Conservation (phyloP, 371 early-diverging fungal genomes). For the Circinella minor region DNA sequence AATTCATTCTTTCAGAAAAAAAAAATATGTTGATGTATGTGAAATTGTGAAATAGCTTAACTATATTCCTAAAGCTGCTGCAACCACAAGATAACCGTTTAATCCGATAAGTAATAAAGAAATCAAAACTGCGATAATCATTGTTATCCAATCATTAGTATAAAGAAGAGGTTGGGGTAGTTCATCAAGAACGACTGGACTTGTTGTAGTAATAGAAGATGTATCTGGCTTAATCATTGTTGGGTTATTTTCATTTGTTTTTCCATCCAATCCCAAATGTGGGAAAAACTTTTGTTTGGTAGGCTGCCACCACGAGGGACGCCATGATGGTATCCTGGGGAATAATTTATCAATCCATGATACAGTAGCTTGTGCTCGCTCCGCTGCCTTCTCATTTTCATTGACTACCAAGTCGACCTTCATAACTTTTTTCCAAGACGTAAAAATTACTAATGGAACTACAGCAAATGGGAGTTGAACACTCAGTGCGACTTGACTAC, state of each 20-base stretch:
- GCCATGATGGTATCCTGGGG: slow-evolving; percentile 9
- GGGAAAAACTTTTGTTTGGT: background rate
- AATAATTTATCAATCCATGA: slow-evolving; percentile 15
- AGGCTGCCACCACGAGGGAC: slow-evolving; percentile 5
- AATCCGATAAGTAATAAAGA: slow-evolving; percentile 58
- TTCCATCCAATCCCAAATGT: background rate
- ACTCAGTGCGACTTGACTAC: slow-evolving; percentile 78
- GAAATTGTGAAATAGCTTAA: too few species aligned
- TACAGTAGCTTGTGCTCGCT: slow-evolving; percentile 12
- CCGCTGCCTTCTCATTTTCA: slow-evolving; percentile 4
- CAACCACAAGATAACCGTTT: slow-evolving; percentile 61
- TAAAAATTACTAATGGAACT: slow-evolving; percentile 77
- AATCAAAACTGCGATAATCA: slow-evolving; percentile 48
- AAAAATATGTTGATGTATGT: too few species aligned
- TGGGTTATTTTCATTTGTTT: background rate
- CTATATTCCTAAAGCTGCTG: slow-evolving; percentile 5
- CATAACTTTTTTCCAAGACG: slow-evolving; percentile 61
- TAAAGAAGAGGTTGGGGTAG: slow-evolving; percentile 38
- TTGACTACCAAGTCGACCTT: slow-evolving; percentile 38
- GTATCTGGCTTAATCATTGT: slow-evolving; percentile 1
- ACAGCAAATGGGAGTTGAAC: slow-evolving; percentile 85
- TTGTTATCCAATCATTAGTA: slow-evolving; percentile 38
- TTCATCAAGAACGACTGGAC: slow-evolving; percentile 11
- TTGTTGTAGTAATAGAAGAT: slow-evolving; percentile 3
- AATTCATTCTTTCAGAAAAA: too few species aligned